Base-by-base conservation (phyloP, 768 basidiomycete species). In the Tricholoma flavovirens region DNA sequence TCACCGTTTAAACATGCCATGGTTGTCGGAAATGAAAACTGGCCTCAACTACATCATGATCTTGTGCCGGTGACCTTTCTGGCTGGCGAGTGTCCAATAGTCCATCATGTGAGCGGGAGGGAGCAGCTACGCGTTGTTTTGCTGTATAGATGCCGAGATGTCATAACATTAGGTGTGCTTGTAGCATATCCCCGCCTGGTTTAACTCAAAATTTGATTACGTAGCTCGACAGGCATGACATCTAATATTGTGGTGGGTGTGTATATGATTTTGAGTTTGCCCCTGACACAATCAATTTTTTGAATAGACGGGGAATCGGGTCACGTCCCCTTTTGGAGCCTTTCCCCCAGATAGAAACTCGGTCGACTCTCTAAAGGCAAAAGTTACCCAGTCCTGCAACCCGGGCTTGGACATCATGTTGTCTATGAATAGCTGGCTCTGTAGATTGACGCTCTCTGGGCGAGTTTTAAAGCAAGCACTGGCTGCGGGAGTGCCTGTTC, bases 21-120 rank as follows among this genome's bases (percentile, higher is more conserved):
- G 22, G 14, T n/a, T 11, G 36, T 60, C 61, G 63, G 63, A 64
- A 56, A 62, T 62, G 59, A 60, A 58, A 29, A 6, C 14, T 30
- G 36, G 19, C 36, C 26, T 49, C 52, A 49, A 46, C n/a, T 17
- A n/a, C 14, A n/a, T 36, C 35, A 10, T 35, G 24, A 43, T 43
- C 42, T 43, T 10, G 21, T 45, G 24, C 24, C 24, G 5, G 5
- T 26, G 21, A 15, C 43, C 24, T 45, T 45, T 3, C 22, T 6
- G 5, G 19, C 0, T 8, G 5, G n/a, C 15, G 19, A 21, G 10
- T 4, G 29, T 8, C 29, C 26, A 2, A 29, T 8, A 30, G 46
- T 50, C 48, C 45, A 49, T 30, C 30, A 11, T 33, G 54, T 60
- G 42, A 50, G 49, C 32, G 4, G 17, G 4, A 11, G 9, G 30